phyloP scores from a whole-genome alignment of 148 eudicot genomes.

The Nyssa sinensis region DNA sequence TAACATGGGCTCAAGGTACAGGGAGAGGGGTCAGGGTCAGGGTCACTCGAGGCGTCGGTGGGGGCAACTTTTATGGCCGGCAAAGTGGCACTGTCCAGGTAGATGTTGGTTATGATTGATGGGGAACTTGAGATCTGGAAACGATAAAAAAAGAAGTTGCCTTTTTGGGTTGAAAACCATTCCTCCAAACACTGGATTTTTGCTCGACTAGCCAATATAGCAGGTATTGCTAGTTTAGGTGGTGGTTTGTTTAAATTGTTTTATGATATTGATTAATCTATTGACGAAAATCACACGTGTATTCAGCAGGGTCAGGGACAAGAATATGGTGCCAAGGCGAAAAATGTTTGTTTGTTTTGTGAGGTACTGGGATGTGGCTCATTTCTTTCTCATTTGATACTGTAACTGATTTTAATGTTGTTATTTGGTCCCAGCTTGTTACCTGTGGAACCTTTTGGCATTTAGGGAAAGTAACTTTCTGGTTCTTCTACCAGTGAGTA shows the following conservation, averaged over 20 bases:
- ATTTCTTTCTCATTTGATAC: background rate
- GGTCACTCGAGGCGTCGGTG: constrained; percentile 59
- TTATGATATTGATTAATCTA: no score
- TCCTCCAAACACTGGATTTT: constrained; percentile 5
- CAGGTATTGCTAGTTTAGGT: constrained; percentile 21
- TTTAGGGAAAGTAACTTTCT: no score
- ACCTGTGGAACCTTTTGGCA: background rate
- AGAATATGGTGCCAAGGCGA: constrained; percentile 9
- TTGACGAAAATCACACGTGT: constrained; percentile 7
- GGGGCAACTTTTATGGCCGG: constrained; percentile 45
- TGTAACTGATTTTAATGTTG: background rate
- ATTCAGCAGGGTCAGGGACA: constrained; percentile 13
- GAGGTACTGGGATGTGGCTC: constrained; percentile 2
- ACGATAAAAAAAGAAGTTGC: background rate
- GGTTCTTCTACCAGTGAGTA: no score
- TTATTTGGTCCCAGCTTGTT: background rate
- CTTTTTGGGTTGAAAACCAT: background rate
- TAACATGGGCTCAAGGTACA: constrained; percentile 40
- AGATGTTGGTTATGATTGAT: constrained; percentile 37
- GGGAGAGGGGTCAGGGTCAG: constrained; percentile 64
- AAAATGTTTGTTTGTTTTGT: background rate
- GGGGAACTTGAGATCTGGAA: background rate
- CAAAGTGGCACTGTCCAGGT: constrained; percentile 30
- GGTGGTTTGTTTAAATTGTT: background rate
- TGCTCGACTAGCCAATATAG: constrained; percentile 7